Base-by-base conservation (phyloP, 139 green algal genomes). In the Helicosporidium sp. region DNA sequence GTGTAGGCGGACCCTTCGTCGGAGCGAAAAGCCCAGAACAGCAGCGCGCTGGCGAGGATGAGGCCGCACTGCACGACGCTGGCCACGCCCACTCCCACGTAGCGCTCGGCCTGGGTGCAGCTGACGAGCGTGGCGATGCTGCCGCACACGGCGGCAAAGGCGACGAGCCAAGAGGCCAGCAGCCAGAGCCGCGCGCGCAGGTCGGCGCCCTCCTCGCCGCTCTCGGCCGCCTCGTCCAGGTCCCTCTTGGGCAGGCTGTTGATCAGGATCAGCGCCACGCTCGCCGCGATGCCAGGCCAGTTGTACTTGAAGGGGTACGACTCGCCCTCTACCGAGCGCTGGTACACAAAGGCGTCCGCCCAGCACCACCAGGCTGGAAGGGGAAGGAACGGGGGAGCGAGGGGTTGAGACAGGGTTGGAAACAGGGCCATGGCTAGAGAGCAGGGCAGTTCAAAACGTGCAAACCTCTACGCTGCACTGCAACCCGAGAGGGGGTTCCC, bases 51-150 rank as follows among this genome's bases (percentile, higher is more conserved):
- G 3, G 46, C 36, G 19, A 73, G 34, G 17, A 70, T 70, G 15
- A 70, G 26, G 16, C 60, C 60, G 36, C 41, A 62, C 39, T 73
- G 65, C 24, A 69, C 25, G 4, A 73, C 60, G 24, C 58, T 52
- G 41, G 68, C 64, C 61, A 72, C 64, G 1, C 64, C 64, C 17
- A 65, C 26, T 5, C 31, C 26, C 7, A 46, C 33, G 13, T 59
- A 50, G 3, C 52, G n/a, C 6, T 49, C 10, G 3, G 41, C 17
- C 20, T 70, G 52, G 19, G 48, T 24, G 3, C 33, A 53, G 13
- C 47, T 28, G 3, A 72, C 31, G 12, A 72, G 52, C 19, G 70
- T 54, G 8, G 64, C 64, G 10, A 65, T 53, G 33, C 58, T 69
- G 27, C 61, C 65, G 8, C 41, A 60, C 33, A 73, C 57, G 0